phyloP scores from a whole-genome alignment of 192 early-diverging fungal species.

The Coemansia sp. region DNA sequence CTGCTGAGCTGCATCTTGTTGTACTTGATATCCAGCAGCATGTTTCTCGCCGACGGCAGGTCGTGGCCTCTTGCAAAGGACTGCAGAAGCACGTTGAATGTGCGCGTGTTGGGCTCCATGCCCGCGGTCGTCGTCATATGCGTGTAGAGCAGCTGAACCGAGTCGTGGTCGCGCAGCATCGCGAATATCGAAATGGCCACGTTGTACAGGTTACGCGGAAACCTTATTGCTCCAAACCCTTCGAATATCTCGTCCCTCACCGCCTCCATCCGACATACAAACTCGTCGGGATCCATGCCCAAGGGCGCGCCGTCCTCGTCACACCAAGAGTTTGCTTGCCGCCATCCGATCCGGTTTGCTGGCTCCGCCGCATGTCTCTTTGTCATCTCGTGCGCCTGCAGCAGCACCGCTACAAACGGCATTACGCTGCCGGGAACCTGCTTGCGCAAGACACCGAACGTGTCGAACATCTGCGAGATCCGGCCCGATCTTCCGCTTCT shows the following conservation, averaged over 20 bases:
- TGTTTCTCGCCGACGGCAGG: constrained; percentile 5
- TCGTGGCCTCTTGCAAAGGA: constrained; percentile 27
- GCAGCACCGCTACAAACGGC: constrained; percentile 14
- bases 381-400: constrained; percentile 17
- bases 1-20: constrained; percentile 13
- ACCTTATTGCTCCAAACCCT: background rate
- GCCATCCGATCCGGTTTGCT: background rate
- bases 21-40: constrained; percentile 14
- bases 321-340: no score
- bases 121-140: constrained; percentile 16
- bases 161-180: constrained; percentile 18
- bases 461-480: constrained; percentile 8
- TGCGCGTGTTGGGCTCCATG: constrained; percentile 33
- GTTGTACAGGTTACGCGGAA: constrained; percentile 37
- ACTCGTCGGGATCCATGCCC: background rate
- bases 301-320: background rate
- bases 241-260: constrained; percentile 10
- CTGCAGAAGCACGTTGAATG: constrained; percentile 29
- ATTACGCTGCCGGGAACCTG: constrained; percentile 6
- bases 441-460: constrained; percentile 11
- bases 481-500: constrained; percentile 2
- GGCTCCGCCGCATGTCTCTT: background rate
- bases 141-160: constrained; percentile 30
- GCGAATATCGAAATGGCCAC: constrained; percentile 35
- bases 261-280: constrained; percentile 5